Conservation (phyloP, 441 rosid species). For the Erodium trifolium region DNA sequence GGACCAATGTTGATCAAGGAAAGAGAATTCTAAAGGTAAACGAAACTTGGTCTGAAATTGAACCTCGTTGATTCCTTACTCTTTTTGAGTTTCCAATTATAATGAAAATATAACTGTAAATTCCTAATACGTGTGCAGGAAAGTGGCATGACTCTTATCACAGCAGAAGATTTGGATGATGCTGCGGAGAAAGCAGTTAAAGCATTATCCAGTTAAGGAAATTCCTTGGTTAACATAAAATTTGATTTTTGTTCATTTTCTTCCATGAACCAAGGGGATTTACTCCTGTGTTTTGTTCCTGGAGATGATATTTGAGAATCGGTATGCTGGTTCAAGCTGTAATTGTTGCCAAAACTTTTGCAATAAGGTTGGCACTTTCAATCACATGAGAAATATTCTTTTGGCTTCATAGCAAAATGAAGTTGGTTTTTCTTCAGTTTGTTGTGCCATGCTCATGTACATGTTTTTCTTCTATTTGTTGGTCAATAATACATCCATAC, state of each 20-base stretch:
- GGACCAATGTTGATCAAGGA: constrained; percentile 96
- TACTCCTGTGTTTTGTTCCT: not conserved
- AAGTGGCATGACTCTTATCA: constrained; percentile 75
- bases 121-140: constrained; percentile 39
- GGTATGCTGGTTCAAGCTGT: not conserved
- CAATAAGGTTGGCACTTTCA: not conserved
- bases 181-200: too few relatives aligned
- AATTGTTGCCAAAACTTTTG: not conserved
- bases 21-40: constrained; percentile 84
- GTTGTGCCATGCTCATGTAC: not conserved
- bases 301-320: not conserved
- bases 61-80: not conserved
- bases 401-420: not conserved
- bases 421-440: not conserved
- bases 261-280: too few relatives aligned
- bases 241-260: too few relatives aligned
- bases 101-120: not conserved
- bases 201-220: too few relatives aligned
- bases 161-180: constrained; percentile 43
- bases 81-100: not conserved
- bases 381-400: not conserved
- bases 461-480: not conserved
- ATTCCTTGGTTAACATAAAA: too few relatives aligned
- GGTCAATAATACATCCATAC: not conserved
- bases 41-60: constrained; percentile 7